Evolutionary conservation across 2,329 filamentous ascomycete species (phyloP), one percentile per base, ranked within the genome.

Genomic region (Cladosporium halotolerans): DNA sequence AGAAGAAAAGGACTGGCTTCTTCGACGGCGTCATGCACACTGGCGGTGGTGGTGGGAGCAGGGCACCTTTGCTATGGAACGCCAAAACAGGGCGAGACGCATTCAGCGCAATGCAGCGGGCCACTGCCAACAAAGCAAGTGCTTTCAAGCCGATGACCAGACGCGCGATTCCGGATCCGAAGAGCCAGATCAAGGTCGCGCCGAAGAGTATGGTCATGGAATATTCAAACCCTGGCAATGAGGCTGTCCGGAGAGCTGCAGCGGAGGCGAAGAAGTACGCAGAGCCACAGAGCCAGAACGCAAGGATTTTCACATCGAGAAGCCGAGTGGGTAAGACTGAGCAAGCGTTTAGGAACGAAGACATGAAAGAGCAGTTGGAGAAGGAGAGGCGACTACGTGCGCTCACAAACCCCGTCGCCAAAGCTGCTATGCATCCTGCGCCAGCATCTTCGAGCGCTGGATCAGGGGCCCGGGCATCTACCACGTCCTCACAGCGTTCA

Each of bases 21-120:
- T 53, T 61, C 28, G 57, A 59, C 16, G 60, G 58, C 33, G 52
- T 48, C 10, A 47, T 47, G 32, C 57, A 60, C 18, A 57, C 3
- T 19, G 43, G 49, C 8, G 11, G 43, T 9, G 18, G 33, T 11
- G 34, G 28, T 11, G 18, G 38, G 2, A 42, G 34, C 19, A 34
- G 11, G 13, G 44, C 51, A 5, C 41, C 41, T 13, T 33, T 42
- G 36, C 11, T 53, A 1, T 51, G 48, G 48, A 51, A 51, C n/a
- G 48, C 48, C 4, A 51, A 51, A 40, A 51, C 39, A 3, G 48
- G 48, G 13, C 40, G 40, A 11, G 48, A 51, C 18, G 48, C 48
- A 16, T n/a, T 51, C 13, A 31, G 39, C 28, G 51, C 51, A 6
- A 53, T 53, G 43, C 43, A 53, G 19, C 38, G 51, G 10, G 43